Evolutionary conservation across 2,329 filamentous ascomycete genomes (phyloP), one percentile per base, ranked within the genome.

Genomic region (Mariannaea elegans): DNA sequence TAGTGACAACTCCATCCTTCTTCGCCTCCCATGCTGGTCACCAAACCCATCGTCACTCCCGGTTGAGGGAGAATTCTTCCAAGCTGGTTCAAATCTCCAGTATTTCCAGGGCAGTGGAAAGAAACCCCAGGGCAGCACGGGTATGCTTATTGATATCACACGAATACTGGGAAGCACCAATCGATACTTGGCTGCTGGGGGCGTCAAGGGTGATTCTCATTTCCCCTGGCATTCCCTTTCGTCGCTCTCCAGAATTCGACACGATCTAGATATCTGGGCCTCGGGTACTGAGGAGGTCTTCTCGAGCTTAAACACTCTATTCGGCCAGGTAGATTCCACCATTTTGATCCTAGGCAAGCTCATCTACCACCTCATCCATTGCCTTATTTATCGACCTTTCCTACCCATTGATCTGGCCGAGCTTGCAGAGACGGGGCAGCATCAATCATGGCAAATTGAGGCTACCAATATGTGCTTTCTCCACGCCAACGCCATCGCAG

Each of bases 391-490:
- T 72, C 87, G 93, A 14, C 92, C 92, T 0, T 97, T 97, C 75
- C 81, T 97, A 6, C 93, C 93, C 0, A 90, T 97, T 62, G 91
- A 96, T 73, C 81, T 96, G 3, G 86, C 90, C 21, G 93, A 96
- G 73, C 84, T 97, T 7, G 87, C 91, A 12, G 90, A 91, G 13
- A 90, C 86, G 1, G 91, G 91, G 1, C 92, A 96, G 70, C 91
- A 96, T 66, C 92, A 96, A 72, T 94, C 91, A 24, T 97, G 93
- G 93, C 93, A 96, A 72, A 94, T 96, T 46, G 92, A 96, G 73
- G 92, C 93, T 0, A 96, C 92, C 0, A 94, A 95, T 69, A 84
- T 94, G 72, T 96, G 93, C 75, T 95, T 87, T 73, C 79, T 94
- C 16, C 93, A 97, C 66, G 92, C 93, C 6, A 97, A 96, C 70